phyloP scores from a whole-genome alignment of 1,284 basidiomycete genomes.

The Malassezia equina region DNA sequence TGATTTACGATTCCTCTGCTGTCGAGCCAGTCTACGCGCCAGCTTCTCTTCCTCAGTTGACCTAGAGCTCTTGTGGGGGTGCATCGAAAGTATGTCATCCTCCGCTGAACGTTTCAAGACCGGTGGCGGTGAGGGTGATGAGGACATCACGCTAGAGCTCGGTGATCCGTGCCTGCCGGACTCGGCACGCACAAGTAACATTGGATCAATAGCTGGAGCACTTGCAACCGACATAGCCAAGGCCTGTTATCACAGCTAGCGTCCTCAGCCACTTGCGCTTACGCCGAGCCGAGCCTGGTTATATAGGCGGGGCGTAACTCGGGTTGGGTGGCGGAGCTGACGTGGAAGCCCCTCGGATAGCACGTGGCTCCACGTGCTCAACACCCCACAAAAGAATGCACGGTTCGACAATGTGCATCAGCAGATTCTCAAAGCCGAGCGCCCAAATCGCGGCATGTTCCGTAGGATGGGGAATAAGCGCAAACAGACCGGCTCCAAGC shows the following conservation, averaged over 20 bases:
- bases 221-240: not conserved
- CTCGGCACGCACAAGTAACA: constrained; percentile 8
- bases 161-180: not conserved
- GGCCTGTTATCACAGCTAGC: not conserved
- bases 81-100: not conserved
- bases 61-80: not conserved
- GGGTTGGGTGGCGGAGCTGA: not conserved
- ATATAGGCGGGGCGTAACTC: not conserved
- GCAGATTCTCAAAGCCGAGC: not conserved
- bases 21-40: constrained; percentile 39
- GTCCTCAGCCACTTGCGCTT: not conserved
- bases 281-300: not conserved
- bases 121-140: constrained; percentile 1
- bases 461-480: not conserved
- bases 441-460: not conserved
- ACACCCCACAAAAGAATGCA: constrained; percentile 6
- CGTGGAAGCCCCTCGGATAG: not conserved
- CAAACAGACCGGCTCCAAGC: not conserved
- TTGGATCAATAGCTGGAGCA: constrained; percentile 10
- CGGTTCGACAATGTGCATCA: not conserved
- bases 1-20: constrained; percentile 43
- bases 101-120: constrained; percentile 1
- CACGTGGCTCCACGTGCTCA: constrained; percentile 13
- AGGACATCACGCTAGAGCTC: not conserved
- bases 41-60: constrained; percentile 33